A percentile compares a stretch with the other conserved stretches of the same genome.
Conservation (phyloP, 2,329 filamentous ascomycete genomes). For the Nannizziopsis arthrosporioides region DNA sequence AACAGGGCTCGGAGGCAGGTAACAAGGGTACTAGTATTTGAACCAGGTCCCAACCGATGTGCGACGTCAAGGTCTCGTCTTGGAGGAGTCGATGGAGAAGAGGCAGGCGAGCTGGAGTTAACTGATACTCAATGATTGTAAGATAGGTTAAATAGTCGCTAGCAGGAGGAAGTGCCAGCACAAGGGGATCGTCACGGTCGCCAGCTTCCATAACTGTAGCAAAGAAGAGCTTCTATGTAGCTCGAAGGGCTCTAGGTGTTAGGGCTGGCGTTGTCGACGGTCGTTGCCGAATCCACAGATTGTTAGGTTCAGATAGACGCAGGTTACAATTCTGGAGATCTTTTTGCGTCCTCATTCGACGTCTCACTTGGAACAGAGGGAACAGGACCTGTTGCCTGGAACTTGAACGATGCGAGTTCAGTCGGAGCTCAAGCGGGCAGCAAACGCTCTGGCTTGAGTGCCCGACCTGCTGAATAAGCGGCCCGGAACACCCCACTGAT, state of each 20-base stretch:
- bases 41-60: conserved; percentile 57
- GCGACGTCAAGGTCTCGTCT: conserved; percentile 48
- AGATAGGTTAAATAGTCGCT: conserved; percentile 57
- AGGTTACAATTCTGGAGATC: too few species aligned
- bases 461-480: too few species aligned
- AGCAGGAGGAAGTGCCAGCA: conserved; percentile 48
- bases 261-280: too few species aligned
- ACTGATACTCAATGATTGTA: conserved; percentile 53
- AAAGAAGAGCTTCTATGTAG: neutral
- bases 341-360: too few species aligned
- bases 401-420: too few species aligned
- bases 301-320: too few species aligned
- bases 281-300: too few species aligned
- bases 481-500: too few species aligned
- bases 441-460: too few species aligned
- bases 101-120: conserved; percentile 47
- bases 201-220: conserved; percentile 12
- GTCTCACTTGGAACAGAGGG: too few species aligned
- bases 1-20: conserved; percentile 46
- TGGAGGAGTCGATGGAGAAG: conserved; percentile 48
- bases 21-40: conserved; percentile 50
- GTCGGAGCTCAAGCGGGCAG: too few species aligned
- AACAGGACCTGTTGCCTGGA: too few species aligned
- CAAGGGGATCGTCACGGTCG: conserved; percentile 37
- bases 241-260: neutral